phyloP scores from a whole-genome alignment of 1,284 basidiomycete genomes.

The Apiotrichum mycotoxinovorans region DNA sequence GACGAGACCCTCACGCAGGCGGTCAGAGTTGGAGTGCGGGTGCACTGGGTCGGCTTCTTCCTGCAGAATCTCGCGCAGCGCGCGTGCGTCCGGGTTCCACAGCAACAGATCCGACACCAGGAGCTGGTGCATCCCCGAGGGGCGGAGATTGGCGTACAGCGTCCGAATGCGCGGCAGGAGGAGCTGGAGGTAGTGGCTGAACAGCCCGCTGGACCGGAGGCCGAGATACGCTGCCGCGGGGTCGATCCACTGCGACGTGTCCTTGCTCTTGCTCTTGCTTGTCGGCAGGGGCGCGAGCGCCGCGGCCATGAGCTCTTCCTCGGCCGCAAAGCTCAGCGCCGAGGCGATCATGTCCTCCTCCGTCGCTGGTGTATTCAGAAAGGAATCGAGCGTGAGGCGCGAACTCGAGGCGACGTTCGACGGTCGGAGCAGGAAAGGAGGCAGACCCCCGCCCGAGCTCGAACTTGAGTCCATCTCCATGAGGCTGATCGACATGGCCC shows the following conservation, averaged over 20 bases:
- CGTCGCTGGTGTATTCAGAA: constrained; percentile 5
- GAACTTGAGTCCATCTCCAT: not conserved
- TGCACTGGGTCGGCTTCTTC: constrained; percentile 20
- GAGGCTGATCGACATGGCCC: not conserved
- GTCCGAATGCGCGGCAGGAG: constrained; percentile 19
- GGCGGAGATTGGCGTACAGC: constrained; percentile 23
- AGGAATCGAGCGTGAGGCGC: constrained; percentile 26
- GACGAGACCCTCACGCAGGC: constrained; percentile 12
- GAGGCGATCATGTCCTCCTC: constrained; percentile 3
- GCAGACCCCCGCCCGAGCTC: not conserved
- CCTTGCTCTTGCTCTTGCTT: not conserved
- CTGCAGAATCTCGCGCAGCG: constrained; percentile 24
- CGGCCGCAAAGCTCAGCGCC: constrained; percentile 21
- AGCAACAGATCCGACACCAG: constrained; percentile 35
- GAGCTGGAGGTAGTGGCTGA: constrained; percentile 26
- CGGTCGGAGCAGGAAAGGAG: constrained; percentile 5
- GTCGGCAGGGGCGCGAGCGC: not conserved
- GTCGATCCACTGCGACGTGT: constrained; percentile 20
- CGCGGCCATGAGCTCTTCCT: constrained; percentile 32
- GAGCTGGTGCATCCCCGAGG: constrained; percentile 27
- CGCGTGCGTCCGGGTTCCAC: constrained; percentile 23
- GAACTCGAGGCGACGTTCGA: constrained; percentile 28
- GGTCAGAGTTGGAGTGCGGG: not conserved
- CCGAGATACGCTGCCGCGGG: constrained; percentile 29
- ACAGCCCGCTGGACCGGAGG: constrained; percentile 24